Conservation (phyloP, 1,284 basidiomycete genomes). For the Albatrellus sp. region DNA sequence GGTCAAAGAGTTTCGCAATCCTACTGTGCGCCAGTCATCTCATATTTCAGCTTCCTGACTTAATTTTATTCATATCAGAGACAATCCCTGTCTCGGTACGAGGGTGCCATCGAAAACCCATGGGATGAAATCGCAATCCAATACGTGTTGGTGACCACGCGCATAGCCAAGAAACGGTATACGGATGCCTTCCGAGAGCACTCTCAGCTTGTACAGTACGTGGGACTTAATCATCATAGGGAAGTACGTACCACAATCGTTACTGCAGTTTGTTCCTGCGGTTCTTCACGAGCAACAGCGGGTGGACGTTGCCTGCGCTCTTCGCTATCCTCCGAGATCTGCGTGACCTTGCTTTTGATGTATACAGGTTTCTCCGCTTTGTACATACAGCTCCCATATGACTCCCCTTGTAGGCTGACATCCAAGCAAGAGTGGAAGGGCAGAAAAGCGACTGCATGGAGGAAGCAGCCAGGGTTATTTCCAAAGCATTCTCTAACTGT, state of each 20-base stretch:
- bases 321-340: constrained; percentile 74
- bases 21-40: constrained; percentile 30
- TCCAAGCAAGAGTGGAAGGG: constrained; percentile 43
- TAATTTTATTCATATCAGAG: constrained; percentile 23
- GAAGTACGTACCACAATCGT: constrained; percentile 13
- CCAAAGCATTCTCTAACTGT: constrained; percentile 87
- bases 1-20: constrained; percentile 57
- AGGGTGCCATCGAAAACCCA: constrained; percentile 51
- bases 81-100: constrained; percentile 38
- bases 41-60: not conserved
- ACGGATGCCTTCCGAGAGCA: constrained; percentile 71
- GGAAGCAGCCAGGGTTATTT: constrained; percentile 82
- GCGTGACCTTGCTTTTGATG: constrained; percentile 70
- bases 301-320: constrained; percentile 73
- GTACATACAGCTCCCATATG: no score
- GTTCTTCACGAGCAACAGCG: constrained; percentile 64
- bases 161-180: constrained; percentile 51
- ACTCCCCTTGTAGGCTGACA: constrained; percentile 43
- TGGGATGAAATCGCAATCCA: constrained; percentile 78
- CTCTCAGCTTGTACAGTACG: constrained; percentile 49
- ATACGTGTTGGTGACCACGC: constrained; percentile 60
- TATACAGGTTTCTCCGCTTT: constrained; percentile 15
- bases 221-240: constrained; percentile 9
- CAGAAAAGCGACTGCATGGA: constrained; percentile 71
- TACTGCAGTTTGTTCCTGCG: constrained; percentile 52